Base-by-base conservation (phyloP, 495 filamentous ascomycete species). In the Hypoxylon intermedium region DNA sequence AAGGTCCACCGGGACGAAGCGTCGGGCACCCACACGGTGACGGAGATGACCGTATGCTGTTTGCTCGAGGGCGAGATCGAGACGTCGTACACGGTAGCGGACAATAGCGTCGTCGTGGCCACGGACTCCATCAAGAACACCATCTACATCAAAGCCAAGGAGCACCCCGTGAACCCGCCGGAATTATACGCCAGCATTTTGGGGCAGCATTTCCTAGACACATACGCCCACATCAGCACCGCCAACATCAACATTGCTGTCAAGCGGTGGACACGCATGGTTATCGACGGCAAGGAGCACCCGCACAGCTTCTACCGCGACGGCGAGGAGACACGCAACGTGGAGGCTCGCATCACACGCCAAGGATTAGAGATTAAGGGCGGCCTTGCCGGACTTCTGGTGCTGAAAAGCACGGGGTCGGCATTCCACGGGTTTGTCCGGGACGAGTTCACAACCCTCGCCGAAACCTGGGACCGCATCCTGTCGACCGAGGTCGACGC, bases 81-180 rank as follows among this genome's bases (percentile, higher is more conserved):
- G 41, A 83, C 82, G 45, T 95, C 93, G 87, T 97, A 97, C 81
- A 98, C 92, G 55, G 74, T 84, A 69, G 93, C 91, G 67, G 94
- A 98, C 77, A 98, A 98, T 81, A 90, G 88, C 72, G 90, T 95
- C 49, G 83, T 98, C 19, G 94, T 98, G 34, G 92, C 94, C 46
- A 98, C 94, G 33, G 94, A 98, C 76, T 93, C 92, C 7, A 93
- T 97, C 80, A 98, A 98, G 79, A 96, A 98, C 78, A 97, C 93
- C 60, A 87, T 91, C 78, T 96, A 93, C 77, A 91, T 97, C 83
- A 80, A 80, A 67, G 93, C 94, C 63, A 97, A 97, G 76, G 89
- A 96, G 72, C 82, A 93, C 80, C 90, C 94, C 42, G 90, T 98
- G 53, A 92, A 87, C 45, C 92, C 94, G 15, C 94, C 94, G 1